Percentiles rank a stretch among this genome's conserved stretches.
phyloP scores from a whole-genome alignment of 495 filamentous ascomycete species.

The Penicillium paradoxum region DNA sequence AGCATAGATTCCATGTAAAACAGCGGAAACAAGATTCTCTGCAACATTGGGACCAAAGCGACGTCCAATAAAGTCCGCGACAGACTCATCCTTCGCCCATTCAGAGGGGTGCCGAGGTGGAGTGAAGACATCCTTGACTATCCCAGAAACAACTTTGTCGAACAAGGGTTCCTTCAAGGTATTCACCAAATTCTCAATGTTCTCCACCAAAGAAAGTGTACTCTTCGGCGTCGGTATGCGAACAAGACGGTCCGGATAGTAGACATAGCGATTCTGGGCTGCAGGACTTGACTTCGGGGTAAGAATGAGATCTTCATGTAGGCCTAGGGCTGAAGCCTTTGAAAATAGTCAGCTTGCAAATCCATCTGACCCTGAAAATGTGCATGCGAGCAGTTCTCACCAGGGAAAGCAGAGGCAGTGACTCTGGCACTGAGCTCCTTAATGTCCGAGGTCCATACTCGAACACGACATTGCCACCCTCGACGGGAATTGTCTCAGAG shows the following conservation, averaged over 20 bases:
- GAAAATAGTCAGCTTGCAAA: background rate
- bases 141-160: slow-evolving; percentile 37
- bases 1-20: slow-evolving; percentile 92
- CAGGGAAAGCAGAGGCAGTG: slow-evolving; percentile 50
- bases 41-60: slow-evolving; percentile 53
- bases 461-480: slow-evolving; percentile 60
- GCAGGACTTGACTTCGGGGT: slow-evolving; percentile 45
- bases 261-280: slow-evolving; percentile 70
- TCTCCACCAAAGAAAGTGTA: slow-evolving; percentile 19
- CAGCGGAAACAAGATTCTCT: slow-evolving; percentile 70
- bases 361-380: background rate
- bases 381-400: slow-evolving; percentile 33
- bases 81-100: slow-evolving; percentile 57
- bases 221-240: slow-evolving; percentile 51
- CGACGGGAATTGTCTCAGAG: slow-evolving; percentile 59
- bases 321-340: slow-evolving; percentile 59
- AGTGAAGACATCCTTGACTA: slow-evolving; percentile 37
- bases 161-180: slow-evolving; percentile 63
- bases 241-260: slow-evolving; percentile 87
- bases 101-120: slow-evolving; percentile 18
- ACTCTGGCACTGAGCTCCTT: slow-evolving; percentile 45
- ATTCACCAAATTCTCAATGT: slow-evolving; percentile 19
- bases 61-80: slow-evolving; percentile 62
- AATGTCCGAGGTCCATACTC: slow-evolving; percentile 85
- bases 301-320: slow-evolving; percentile 59